Evolutionary conservation across 768 basidiomycete species (phyloP).

Genomic region (Podaxis mareebaensis): DNA sequence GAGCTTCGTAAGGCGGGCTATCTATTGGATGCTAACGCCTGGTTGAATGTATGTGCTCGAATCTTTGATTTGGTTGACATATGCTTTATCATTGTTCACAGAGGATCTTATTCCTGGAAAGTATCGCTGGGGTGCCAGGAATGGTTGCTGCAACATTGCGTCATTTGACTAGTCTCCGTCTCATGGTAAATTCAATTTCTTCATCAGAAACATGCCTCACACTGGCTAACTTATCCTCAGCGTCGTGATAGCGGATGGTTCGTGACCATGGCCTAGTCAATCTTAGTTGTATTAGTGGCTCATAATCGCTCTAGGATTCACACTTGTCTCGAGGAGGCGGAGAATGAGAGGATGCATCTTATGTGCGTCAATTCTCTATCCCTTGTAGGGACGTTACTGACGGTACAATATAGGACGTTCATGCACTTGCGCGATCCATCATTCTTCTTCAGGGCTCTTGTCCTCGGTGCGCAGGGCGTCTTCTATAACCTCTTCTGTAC

Average conservation of each 20-base stretch:
- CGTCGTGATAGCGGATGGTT: conserved; percentile 55
- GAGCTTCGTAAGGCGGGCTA: conserved; percentile 77
- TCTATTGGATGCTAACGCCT: conserved; percentile 70
- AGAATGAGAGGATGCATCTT: conserved; percentile 96
- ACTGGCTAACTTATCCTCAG: conserved; percentile 26
- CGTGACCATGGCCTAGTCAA: conserved; percentile 14
- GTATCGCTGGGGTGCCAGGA: conserved; percentile 92
- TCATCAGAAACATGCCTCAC: not conserved
- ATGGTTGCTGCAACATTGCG: conserved; percentile 91
- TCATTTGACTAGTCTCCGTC: conserved; percentile 84
- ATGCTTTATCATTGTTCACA: conserved; percentile 20
- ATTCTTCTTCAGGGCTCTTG: conserved; percentile 73
- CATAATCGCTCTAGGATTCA: conserved; percentile 72
- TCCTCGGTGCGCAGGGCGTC: conserved; percentile 91
- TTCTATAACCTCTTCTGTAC: conserved; percentile 87
- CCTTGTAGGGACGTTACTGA: not conserved
- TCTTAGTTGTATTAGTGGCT: not conserved
- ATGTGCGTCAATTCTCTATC: conserved; percentile 49
- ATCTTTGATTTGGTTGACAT: not conserved
- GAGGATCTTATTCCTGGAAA: conserved; percentile 72
- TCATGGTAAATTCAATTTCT: conserved; percentile 60
- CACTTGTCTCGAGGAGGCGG: conserved; percentile 90
- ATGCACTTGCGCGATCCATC: conserved; percentile 88
- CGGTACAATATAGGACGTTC: conserved; percentile 69
- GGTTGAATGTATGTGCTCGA: conserved; percentile 62